Evolutionary conservation across 345 rosid species (phyloP), one percentile per base, ranked within the genome.

Genomic region (Erodium maritimum): DNA sequence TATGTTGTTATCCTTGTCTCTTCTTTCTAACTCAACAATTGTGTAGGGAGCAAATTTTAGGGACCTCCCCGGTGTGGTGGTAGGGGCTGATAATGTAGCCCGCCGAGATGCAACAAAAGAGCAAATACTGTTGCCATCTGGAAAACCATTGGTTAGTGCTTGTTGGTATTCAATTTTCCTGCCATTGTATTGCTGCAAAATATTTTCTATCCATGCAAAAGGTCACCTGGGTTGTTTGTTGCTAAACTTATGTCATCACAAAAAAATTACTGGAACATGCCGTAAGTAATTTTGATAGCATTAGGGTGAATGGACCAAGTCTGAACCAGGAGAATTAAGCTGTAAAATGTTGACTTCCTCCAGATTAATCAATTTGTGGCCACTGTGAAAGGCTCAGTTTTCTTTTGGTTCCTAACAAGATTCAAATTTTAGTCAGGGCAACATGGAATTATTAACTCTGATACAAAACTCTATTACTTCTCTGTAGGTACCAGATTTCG

Each of bases 41-140:
- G 61, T 75, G 24, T 64, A 88, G 98, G 98, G 96, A 70, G 96
- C 96, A 23, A 88, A 84, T 75, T 86, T 86, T 62, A 78, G 98
- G 79, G 91, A 86, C 65, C 90, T 91, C 68, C 96, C 98, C 0
- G 98, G 98, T 48, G 52, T 88, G 59, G 61, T 82, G 56, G 81
- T 91, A 53, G 90, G 81, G 64, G 21, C 51, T 17, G 86, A 91
- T 69, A 84, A 82, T 68, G 85, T 88, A 61, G 90, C 54, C 2
- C 76, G 74, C 58, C 80, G 84, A 58, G 91, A 82, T 73, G 82
- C 80, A 68, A 65, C 64, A 34, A 64, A 70, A 68, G 64, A 75
- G 64, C 74, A 78, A 29, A 61, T 66, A 56, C 17, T 78, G 57
- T 77, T 91, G 60, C 95, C 93, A 42, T 91, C 95, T 29, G 98